Conservation (phyloP, 2,329 filamentous ascomycete species). For the Diaporthe sp. region DNA sequence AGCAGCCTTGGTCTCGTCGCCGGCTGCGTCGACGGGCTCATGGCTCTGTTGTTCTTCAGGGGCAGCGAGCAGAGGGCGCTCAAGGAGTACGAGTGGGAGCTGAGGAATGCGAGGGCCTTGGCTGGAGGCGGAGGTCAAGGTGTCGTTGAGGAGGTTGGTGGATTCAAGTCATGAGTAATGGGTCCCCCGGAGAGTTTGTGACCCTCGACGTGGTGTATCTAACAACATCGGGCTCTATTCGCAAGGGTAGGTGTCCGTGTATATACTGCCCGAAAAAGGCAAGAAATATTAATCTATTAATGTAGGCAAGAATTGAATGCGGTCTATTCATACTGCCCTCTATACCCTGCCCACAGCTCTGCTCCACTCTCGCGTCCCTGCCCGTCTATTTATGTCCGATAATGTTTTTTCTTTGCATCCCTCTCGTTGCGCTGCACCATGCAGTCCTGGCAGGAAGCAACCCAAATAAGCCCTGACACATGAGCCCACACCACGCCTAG, state of each 20-base stretch:
- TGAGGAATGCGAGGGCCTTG: conserved; percentile 73
- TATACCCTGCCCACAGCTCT: conserved; percentile 23
- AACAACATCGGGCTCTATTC: not conserved
- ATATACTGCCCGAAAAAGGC: not conserved
- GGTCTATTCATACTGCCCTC: conserved; percentile 37
- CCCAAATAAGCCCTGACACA: not conserved
- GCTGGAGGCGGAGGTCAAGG: conserved; percentile 41
- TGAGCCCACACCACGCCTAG: not conserved
- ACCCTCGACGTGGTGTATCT: not conserved
- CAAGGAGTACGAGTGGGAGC: conserved; percentile 95
- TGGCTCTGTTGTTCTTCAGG: conserved; percentile 92
- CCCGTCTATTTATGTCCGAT: not conserved
- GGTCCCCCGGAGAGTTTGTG: not conserved
- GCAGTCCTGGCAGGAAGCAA: not conserved
- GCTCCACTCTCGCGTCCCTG: not conserved
- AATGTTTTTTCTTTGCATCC: not conserved
- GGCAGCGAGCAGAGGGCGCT: conserved; percentile 85
- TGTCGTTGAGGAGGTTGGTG: conserved; percentile 9
- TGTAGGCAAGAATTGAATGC: conserved; percentile 36
- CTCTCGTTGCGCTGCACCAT: not conserved
- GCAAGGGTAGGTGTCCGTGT: not conserved
- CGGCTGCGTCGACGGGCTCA: conserved; percentile 85
- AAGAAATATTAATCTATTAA: conserved; percentile 36
- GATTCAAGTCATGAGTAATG: conserved; percentile 14
- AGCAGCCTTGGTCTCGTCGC: conserved; percentile 82